Conservation (phyloP, 768 basidiomycete genomes). For the Lentinula aciculospora region DNA sequence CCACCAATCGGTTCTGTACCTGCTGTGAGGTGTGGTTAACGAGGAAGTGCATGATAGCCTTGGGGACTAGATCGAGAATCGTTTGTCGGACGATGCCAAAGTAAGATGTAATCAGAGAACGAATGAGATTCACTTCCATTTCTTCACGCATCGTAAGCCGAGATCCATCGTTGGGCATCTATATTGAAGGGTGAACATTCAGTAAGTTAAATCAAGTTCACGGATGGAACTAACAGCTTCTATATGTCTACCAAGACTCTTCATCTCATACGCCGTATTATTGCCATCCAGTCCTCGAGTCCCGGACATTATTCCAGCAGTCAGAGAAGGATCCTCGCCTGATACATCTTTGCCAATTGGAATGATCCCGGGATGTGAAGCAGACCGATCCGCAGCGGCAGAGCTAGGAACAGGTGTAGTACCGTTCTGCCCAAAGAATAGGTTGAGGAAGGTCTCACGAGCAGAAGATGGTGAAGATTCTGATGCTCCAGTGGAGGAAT, state of each 20-base stretch:
- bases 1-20: constrained; percentile 95
- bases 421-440: constrained; percentile 94
- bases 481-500: constrained; percentile 29
- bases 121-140: constrained; percentile 94
- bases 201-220: constrained; percentile 6
- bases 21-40: constrained; percentile 97
- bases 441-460: constrained; percentile 91
- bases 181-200: constrained; percentile 21
- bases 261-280: constrained; percentile 95
- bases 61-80: constrained; percentile 95
- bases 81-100: constrained; percentile 94
- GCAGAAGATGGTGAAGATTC: constrained; percentile 48
- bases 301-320: constrained; percentile 60
- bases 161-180: constrained; percentile 56
- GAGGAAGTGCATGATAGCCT: constrained; percentile 97
- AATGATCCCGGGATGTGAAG: constrained; percentile 22
- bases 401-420: constrained; percentile 65
- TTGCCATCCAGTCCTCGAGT: constrained; percentile 65
- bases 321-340: constrained; percentile 41
- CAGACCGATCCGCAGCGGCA: constrained; percentile 34
- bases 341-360: constrained; percentile 65
- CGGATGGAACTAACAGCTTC: constrained; percentile 72
- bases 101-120: constrained; percentile 92
- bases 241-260: constrained; percentile 94
- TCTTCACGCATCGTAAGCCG: constrained; percentile 81